Conservation (phyloP, 176 grass and related monocot genomes). For the Pontederia paniculata region DNA sequence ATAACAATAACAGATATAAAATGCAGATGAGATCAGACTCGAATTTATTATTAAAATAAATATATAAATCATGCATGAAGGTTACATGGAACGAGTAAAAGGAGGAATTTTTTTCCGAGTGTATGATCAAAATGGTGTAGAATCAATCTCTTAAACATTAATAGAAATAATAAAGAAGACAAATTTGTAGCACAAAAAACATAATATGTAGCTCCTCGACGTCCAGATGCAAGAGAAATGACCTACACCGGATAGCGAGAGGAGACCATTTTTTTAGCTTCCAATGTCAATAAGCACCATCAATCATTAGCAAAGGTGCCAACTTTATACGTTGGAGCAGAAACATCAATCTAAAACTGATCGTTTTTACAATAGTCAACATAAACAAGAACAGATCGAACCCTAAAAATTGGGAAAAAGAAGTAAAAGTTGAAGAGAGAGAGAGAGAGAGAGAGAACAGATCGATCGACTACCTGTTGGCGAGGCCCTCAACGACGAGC, state of each 20-base stretch:
- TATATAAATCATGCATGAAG: neutral
- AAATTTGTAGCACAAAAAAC: neutral
- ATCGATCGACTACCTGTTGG: conserved; percentile 38
- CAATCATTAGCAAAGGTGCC: neutral
- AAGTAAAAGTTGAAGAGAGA: neutral
- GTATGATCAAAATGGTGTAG: too few relatives aligned
- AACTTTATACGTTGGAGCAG: neutral
- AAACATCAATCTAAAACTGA: too few relatives aligned
- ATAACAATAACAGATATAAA: neutral
- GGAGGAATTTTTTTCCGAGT: too few relatives aligned
- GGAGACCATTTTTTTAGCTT: neutral
- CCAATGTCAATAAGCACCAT: neutral
- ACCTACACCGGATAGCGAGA: neutral
- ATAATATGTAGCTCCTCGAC: neutral
- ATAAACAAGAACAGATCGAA: neutral
- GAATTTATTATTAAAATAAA: neutral
- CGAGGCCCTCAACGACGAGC: conserved; percentile 57
- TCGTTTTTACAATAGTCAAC: too few relatives aligned
- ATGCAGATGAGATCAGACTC: neutral
- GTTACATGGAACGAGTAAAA: too few relatives aligned
- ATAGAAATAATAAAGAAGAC: too few relatives aligned
- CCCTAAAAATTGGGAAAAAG: neutral
- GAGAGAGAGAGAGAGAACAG: neutral
- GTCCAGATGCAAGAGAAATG: neutral
- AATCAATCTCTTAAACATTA: too few relatives aligned